Base-by-base conservation (phyloP, 192 early-diverging fungal species). In the Dispira simplex region DNA sequence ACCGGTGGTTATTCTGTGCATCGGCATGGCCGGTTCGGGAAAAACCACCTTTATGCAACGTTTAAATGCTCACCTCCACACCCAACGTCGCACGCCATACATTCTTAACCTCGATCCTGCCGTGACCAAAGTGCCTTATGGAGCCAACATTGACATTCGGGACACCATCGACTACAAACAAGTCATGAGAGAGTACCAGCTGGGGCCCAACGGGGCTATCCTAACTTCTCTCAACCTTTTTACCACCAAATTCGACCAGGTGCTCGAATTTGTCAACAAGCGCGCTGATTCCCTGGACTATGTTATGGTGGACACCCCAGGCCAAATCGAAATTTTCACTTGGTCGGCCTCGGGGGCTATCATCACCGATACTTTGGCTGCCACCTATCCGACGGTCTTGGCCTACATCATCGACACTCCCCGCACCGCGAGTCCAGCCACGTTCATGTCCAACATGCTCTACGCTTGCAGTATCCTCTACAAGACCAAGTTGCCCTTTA, bases 371-470 rank as follows among this genome's bases (percentile, higher is more conserved):
- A 86, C 92, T 0, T 69, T 98, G 53, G 91, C 95, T 0, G 85
- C 93, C 2, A 82, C 88, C 13, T 90, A 92, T 70, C 95, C 95
- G 11, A 92, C 92, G 8, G 86, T 91, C 53, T 75, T 96, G 4
- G 87, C 87, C 2, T 98, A 96, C 64, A 84, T 96, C 67, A 90
- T 98, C 67, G 95, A 98, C 71, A 98, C 95, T 45, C 93, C 95
- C 1, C 84, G 95, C 44, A 90, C 90, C 11, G 84, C 90, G 21
- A 75, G 77, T 49, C 95, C 95, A 9, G 89, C 90, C 14, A 98
- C 95, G 2, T 98, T 98, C 71, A 95, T 98, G 92, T 88, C 87
- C 66, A 98, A 98, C 75, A 96, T 98, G 93, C 78, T 98, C 62
- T 98, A 98, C 72, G 95, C 95, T 32, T 91, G 91, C 72, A 85